phyloP scores from a whole-genome alignment of 306 rosid genomes.

The Inga leiocalycina region DNA sequence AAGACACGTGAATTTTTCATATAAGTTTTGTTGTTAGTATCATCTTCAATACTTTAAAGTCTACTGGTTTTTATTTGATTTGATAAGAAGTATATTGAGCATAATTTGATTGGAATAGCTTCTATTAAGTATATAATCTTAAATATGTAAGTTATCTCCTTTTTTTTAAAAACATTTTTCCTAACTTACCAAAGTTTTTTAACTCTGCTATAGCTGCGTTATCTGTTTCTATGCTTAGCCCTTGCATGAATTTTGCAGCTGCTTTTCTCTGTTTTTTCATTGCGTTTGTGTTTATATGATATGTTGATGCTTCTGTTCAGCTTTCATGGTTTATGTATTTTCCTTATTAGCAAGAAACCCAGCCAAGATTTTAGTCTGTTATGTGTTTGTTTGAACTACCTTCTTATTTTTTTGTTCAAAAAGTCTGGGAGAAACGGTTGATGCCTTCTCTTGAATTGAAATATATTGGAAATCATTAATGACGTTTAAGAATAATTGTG shows the following conservation, averaged over 20 bases:
- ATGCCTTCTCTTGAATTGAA: not conserved
- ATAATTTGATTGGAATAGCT: not conserved
- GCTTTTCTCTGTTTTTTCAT: not conserved
- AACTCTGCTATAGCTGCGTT: not conserved
- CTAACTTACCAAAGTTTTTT: not conserved
- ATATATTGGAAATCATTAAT: not conserved
- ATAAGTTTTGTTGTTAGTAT: not conserved
- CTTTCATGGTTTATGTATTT: not conserved
- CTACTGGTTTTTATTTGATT: not conserved
- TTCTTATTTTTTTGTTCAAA: not conserved
- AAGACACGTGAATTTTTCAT: not conserved
- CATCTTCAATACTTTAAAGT: too few relatives aligned
- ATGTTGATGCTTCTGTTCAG: not conserved
- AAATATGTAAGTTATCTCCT: not conserved
- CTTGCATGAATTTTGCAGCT: not conserved
- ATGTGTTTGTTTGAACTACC: not conserved
- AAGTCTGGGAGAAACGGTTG: not conserved
- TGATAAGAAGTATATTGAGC: not conserved
- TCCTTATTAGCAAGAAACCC: not conserved
- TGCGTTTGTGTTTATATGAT: not conserved
- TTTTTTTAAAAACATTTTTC: too few relatives aligned
- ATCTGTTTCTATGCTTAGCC: not conserved
- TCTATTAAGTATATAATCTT: too few relatives aligned
- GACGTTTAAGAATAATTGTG: constrained; percentile 25
- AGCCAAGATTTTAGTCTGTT: not conserved